These are phyloP conservation scores for Mycena sanguinolenta DNA, from an alignment of 768 basidiomycete species.

Conservation along the genomic window DNA sequence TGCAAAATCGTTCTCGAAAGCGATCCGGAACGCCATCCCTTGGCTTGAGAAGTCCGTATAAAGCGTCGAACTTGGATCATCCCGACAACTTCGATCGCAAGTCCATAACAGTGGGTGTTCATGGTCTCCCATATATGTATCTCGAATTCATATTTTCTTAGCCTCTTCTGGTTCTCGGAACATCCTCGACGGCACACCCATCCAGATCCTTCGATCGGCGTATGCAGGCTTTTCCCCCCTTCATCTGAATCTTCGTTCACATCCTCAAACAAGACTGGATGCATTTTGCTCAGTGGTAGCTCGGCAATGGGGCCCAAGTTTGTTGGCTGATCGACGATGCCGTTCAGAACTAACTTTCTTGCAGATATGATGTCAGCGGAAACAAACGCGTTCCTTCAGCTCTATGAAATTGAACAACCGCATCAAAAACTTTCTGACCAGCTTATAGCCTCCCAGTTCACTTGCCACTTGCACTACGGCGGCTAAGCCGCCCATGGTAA, in stretches of 20 bases:
- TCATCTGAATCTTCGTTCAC: too few relatives aligned
- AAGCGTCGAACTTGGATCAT: not conserved
- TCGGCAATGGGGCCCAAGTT: conserved; percentile 39
- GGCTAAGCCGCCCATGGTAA: conserved; percentile 6
- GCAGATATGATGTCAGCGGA: conserved; percentile 41
- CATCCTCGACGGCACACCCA: not conserved
- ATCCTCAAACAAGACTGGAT: conserved; percentile 17
- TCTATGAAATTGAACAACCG: conserved; percentile 41
- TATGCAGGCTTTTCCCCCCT: not conserved
- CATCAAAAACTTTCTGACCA: conserved; percentile 36
- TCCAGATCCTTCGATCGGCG: conserved; percentile 14
- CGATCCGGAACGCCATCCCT: conserved; percentile 34
- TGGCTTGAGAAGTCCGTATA: conserved; percentile 44
- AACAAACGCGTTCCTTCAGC: conserved; percentile 37
- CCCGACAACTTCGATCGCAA: not conserved
- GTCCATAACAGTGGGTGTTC: not conserved
- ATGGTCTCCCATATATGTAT: not conserved
- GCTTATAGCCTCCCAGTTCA: conserved; percentile 14
- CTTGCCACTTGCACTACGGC: conserved; percentile 5
- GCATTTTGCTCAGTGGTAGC: conserved; percentile 35
- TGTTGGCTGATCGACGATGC: not conserved
- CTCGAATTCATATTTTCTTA: not conserved
- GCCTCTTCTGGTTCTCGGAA: too few relatives aligned
- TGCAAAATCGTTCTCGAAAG: conserved; percentile 37
- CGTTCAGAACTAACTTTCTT: not conserved